phyloP scores from a whole-genome alignment of 2,329 filamentous ascomycete genomes.

The Myriosclerotinia duriaeana region DNA sequence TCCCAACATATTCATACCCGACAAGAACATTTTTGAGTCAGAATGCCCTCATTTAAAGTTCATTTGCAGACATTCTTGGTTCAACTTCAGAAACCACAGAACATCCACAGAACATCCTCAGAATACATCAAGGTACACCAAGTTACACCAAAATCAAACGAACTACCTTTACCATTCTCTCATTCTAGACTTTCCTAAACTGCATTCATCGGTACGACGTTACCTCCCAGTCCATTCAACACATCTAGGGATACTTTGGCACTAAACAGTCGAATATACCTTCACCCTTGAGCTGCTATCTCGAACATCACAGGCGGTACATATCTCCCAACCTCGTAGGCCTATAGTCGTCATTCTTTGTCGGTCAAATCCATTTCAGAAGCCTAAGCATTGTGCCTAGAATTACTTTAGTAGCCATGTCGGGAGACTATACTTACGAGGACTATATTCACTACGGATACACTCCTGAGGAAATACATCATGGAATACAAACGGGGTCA shows the following conservation, averaged over 20 bases:
- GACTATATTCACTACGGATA: not conserved
- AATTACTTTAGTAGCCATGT: not conserved
- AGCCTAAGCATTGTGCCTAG: not conserved
- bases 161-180: not conserved
- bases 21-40: not conserved
- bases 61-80: not conserved
- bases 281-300: not conserved
- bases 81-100: not conserved
- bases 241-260: not conserved
- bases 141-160: not conserved
- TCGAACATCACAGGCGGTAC: not conserved
- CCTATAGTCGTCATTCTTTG: not conserved
- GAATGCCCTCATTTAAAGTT: not conserved
- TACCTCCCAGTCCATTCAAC: not conserved
- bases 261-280: not conserved
- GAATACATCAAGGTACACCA: not conserved
- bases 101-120: not conserved
- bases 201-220: not conserved
- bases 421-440: not conserved
- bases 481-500: not conserved
- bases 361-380: not conserved
- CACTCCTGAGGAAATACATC: not conserved
- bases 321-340: no score
- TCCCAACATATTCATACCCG: slow-evolving; percentile 27
- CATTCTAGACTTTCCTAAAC: no score